Evolutionary conservation across 2,329 filamentous ascomycete genomes (phyloP), one percentile per base, ranked within the genome.

Genomic region (Hypoxylon sp.): DNA sequence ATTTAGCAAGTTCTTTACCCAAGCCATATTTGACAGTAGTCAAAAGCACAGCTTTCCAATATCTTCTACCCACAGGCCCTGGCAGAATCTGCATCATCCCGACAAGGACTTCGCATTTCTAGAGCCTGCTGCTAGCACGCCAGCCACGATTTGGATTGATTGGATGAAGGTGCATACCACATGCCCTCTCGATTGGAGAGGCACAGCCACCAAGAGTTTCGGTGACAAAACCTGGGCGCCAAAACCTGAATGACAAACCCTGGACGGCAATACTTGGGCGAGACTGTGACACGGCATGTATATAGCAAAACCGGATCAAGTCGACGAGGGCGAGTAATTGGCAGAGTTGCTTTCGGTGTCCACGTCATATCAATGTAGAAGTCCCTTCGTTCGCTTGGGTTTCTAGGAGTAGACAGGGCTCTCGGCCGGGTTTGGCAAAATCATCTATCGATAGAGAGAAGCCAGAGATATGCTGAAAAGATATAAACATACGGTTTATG

Each of bases 161-260:
- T 64, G 56, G 56, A 51, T 14, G 31, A 46, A 40, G 42, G 13
- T 37, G 58, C 55, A 33, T 64, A 20, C 30, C 35, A 33, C 58
- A 31, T 30, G 22, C 17, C 13, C 2, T 30, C 20, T 22, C 17
- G 27, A 37, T 44, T 37, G 33, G 5, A 27, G 14, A 20, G 7
- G 17, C 14, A 10, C 2, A 11, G 33, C 22, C 2, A 37, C 22
- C 49, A 27, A 10, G 25, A 58, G 8, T 56, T 50, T 66, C 58
- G 65, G 61, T 69, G 62, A 59, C 62, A 61, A 69, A 69, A 66
- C 42, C 66, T 58, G 62, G 33, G 17, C 22, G 7, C 1, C 33
- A 59, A 56, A 27, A 49, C 51, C 48, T 62, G 27, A 37, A 37
- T 37, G 33, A 37, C 33, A 37, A 61, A 66, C 58, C 49, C 68